These are phyloP conservation scores for Rhazya stricta DNA, from an alignment of 257 asterid genomes.

Conservation along the genomic window DNA sequence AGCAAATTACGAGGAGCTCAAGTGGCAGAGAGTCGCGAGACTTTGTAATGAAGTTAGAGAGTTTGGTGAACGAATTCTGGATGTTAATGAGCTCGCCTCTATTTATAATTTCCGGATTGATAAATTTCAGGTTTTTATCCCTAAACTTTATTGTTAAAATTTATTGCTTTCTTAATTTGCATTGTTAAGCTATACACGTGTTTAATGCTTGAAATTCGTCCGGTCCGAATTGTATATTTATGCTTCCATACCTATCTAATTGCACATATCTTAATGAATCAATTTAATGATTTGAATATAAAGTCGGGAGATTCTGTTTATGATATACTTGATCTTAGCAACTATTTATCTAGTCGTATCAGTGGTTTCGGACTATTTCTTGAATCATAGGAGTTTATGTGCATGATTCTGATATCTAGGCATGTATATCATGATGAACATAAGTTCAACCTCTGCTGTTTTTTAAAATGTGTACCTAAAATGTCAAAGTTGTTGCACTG, in stretches of 20 bases:
- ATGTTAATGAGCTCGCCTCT: conserved; percentile 82
- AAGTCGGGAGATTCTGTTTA: background rate
- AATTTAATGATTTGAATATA: background rate
- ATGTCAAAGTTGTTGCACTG: background rate
- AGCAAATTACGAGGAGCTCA: conserved; percentile 61
- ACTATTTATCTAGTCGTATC: background rate
- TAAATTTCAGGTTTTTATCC: conserved; percentile 67
- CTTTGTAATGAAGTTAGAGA: conserved; percentile 73
- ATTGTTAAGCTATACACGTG: too few species aligned
- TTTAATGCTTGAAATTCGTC: background rate
- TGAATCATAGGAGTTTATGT: background rate
- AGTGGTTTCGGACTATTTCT: background rate
- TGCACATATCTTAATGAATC: background rate
- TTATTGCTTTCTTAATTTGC: background rate
- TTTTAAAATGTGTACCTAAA: background rate
- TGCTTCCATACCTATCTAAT: background rate
- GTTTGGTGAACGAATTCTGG: conserved; percentile 77
- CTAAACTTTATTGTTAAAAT: background rate
- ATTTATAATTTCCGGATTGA: conserved; percentile 79
- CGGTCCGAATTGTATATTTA: background rate
- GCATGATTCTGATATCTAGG: background rate
- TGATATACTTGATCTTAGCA: background rate
- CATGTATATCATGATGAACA: background rate
- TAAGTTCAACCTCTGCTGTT: too few species aligned
- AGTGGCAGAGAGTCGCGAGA: conserved; percentile 94